These are phyloP conservation scores for Ampelomyces quisqualis DNA, from an alignment of 2,329 filamentous ascomycete species.

Conservation along the genomic window DNA sequence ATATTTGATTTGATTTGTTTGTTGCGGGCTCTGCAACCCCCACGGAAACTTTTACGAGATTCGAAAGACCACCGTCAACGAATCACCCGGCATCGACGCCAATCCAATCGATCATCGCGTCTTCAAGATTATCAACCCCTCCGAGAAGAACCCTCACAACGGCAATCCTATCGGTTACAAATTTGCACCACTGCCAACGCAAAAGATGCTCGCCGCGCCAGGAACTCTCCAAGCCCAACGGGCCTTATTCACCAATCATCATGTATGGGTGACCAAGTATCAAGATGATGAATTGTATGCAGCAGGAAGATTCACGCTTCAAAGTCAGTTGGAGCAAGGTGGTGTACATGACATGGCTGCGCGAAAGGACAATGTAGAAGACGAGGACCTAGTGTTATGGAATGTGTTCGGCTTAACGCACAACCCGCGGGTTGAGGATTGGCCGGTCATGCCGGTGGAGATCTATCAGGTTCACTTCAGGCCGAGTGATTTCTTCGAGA, in stretches of 20 bases:
- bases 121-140: constrained; percentile 57
- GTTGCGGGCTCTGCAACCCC: too few relatives aligned
- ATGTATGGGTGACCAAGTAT: constrained; percentile 58
- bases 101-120: constrained; percentile 56
- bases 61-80: constrained; percentile 50
- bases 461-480: constrained; percentile 52
- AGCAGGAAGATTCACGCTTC: constrained; percentile 51
- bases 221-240: constrained; percentile 50
- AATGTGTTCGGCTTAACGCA: constrained; percentile 54
- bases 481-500: constrained; percentile 56
- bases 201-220: constrained; percentile 52
- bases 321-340: constrained; percentile 47
- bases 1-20: too few relatives aligned
- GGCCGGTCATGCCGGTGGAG: constrained; percentile 54
- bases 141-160: constrained; percentile 48
- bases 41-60: constrained; percentile 63
- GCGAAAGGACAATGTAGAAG: constrained; percentile 45
- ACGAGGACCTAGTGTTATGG: constrained; percentile 55
- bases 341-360: constrained; percentile 49
- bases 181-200: constrained; percentile 50
- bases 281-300: constrained; percentile 55
- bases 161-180: constrained; percentile 53
- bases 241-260: constrained; percentile 53
- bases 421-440: constrained; percentile 54
- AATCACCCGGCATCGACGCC: constrained; percentile 54